phyloP scores from a whole-genome alignment of 805 yeast genomes.

The Brettanomyces sp. region DNA sequence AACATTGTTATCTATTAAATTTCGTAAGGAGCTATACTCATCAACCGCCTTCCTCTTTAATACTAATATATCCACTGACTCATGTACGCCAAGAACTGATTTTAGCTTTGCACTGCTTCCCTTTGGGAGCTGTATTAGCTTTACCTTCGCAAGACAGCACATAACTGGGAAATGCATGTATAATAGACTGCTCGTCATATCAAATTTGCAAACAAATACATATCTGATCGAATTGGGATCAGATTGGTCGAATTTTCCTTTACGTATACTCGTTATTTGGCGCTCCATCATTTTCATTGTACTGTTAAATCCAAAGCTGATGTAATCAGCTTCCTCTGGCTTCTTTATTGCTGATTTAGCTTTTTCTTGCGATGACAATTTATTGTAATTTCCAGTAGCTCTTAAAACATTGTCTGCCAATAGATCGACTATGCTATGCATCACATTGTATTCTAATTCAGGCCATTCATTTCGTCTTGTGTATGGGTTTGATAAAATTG shows the following conservation, averaged over 20 bases:
- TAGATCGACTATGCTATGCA: slow-evolving; percentile 21
- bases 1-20: slow-evolving; percentile 11
- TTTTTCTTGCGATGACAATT: slow-evolving; percentile 16
- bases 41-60: slow-evolving; percentile 9
- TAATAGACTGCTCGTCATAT: slow-evolving; percentile 34
- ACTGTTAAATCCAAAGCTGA: slow-evolving; percentile 46
- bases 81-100: slow-evolving; percentile 7
- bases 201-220: slow-evolving; percentile 49
- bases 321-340: slow-evolving; percentile 18
- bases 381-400: slow-evolving; percentile 11
- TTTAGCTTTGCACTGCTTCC: slow-evolving; percentile 21
- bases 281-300: slow-evolving; percentile 39
- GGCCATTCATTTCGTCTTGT: slow-evolving; percentile 37
- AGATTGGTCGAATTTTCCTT: background rate
- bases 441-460: slow-evolving; percentile 23
- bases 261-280: slow-evolving; percentile 25
- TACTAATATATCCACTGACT: slow-evolving; percentile 12
- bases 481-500: slow-evolving; percentile 56
- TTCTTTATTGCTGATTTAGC: slow-evolving; percentile 8
- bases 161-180: slow-evolving; percentile 52
- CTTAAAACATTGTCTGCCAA: slow-evolving; percentile 6
- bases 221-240: slow-evolving; percentile 19
- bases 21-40: slow-evolving; percentile 6
- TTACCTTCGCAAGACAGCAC: slow-evolving; percentile 41
- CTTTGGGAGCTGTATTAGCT: slow-evolving; percentile 52